A percentile compares a stretch with the other conserved stretches of the same genome.
phyloP scores from a whole-genome alignment of 257 asterid genomes.

The Dorcoceras hygrometricum region DNA sequence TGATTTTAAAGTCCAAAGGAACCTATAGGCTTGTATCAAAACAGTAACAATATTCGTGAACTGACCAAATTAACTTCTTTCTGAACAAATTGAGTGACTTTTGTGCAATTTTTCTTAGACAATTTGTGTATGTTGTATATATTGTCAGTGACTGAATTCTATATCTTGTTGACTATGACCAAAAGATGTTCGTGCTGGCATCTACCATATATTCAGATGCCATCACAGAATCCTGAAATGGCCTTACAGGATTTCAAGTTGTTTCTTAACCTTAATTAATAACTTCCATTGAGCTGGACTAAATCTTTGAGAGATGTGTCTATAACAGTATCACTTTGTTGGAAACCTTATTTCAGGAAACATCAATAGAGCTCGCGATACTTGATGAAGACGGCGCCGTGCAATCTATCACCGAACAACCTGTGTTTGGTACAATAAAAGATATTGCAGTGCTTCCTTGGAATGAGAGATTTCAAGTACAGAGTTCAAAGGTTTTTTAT shows the following conservation, averaged over 20 bases:
- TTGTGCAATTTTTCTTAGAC: not conserved
- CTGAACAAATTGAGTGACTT: not conserved
- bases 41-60: not conserved
- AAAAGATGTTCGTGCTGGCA: not conserved
- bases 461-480: constrained; percentile 54
- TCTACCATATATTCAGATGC: not conserved
- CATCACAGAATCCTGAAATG: not conserved
- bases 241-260: not conserved
- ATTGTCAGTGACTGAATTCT: not conserved
- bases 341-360: constrained; percentile 59
- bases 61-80: not conserved
- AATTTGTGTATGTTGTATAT: not conserved
- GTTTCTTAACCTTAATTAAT: no score
- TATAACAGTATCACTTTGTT: constrained; percentile 17
- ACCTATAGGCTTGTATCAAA: not conserved
- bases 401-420: constrained; percentile 85
- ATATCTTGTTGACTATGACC: not conserved
- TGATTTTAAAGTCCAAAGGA: not conserved
- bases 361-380: constrained; percentile 79
- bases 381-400: constrained; percentile 75
- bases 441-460: constrained; percentile 86
- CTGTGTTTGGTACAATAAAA: constrained; percentile 87
- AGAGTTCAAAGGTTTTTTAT: constrained; percentile 64
- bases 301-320: not conserved
- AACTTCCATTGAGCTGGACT: not conserved